Evolutionary conservation across 306 rosid genomes (phyloP).

Genomic region (Cucumis hystrix): DNA sequence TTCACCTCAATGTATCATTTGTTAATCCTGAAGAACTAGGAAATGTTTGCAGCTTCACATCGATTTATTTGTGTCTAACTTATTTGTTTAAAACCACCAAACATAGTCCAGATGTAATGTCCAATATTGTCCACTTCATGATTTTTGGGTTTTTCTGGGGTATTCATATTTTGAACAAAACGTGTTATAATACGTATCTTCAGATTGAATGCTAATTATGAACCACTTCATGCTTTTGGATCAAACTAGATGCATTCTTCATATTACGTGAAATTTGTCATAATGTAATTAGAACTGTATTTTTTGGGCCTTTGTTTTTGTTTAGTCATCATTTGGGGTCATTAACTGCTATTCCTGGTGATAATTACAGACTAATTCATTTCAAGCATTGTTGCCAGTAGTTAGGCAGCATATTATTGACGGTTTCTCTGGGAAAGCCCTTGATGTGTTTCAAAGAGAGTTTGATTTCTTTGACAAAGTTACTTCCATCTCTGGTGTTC

Average conservation of each 20-base stretch:
- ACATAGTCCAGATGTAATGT: not conserved
- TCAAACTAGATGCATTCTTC: not conserved
- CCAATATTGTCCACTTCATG: not conserved
- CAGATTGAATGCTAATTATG: not conserved
- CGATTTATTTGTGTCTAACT: not conserved
- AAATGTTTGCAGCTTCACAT: not conserved
- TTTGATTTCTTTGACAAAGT: constrained; percentile 96
- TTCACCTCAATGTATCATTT: not conserved
- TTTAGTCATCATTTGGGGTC: not conserved
- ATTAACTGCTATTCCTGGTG: not conserved
- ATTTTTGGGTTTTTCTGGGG: not conserved
- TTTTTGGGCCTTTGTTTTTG: not conserved
- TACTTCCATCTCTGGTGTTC: constrained; percentile 88
- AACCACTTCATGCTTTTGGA: not conserved
- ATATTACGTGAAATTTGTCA: not conserved
- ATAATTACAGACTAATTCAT: constrained; percentile 57
- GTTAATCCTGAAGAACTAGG: not conserved
- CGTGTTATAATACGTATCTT: not conserved
- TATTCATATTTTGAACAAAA: not conserved
- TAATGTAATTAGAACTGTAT: not conserved
- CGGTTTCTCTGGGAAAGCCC: constrained; percentile 63
- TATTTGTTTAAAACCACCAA: not conserved
- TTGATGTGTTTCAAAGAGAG: constrained; percentile 63
- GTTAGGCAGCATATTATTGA: constrained; percentile 77
- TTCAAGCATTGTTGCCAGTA: constrained; percentile 63